These are phyloP conservation scores for Moricandia moricandioides DNA, from an alignment of 345 rosid genomes.

Conservation along the genomic window DNA sequence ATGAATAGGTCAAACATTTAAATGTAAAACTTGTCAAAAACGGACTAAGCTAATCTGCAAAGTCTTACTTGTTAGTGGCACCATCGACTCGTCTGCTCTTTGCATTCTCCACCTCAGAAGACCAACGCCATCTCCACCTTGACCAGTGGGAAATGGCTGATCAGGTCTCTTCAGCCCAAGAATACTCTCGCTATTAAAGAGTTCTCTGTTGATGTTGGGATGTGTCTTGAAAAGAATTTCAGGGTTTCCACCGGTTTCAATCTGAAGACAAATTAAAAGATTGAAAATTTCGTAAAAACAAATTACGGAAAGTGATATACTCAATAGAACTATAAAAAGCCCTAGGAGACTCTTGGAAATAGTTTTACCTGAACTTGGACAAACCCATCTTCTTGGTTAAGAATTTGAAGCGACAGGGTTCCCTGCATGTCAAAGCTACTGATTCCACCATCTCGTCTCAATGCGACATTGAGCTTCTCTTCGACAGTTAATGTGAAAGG, in stretches of 20 bases:
- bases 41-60: background rate
- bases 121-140: constrained; percentile 92
- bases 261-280: constrained; percentile 46
- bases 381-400: constrained; percentile 88
- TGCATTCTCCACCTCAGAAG: constrained; percentile 99
- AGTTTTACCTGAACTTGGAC: constrained; percentile 90
- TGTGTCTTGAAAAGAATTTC: constrained; percentile 92
- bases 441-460: constrained; percentile 92
- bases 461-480: constrained; percentile 83
- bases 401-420: constrained; percentile 90
- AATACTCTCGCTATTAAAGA: constrained; percentile 71
- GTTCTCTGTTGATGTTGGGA: constrained; percentile 89
- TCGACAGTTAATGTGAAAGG: constrained; percentile 88
- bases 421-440: constrained; percentile 97
- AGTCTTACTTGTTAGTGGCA: constrained; percentile 87
- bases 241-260: constrained; percentile 85
- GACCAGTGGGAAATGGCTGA: constrained; percentile 92
- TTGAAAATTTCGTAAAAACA: background rate
- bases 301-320: background rate
- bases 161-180: constrained; percentile 92
- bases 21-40: constrained; percentile 2
- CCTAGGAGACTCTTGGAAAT: background rate
- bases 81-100: constrained; percentile 91
- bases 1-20: constrained; percentile 7
- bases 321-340: background rate